phyloP scores from a whole-genome alignment of 371 early-diverging fungal genomes.

The Dichotomocladium elegans region DNA sequence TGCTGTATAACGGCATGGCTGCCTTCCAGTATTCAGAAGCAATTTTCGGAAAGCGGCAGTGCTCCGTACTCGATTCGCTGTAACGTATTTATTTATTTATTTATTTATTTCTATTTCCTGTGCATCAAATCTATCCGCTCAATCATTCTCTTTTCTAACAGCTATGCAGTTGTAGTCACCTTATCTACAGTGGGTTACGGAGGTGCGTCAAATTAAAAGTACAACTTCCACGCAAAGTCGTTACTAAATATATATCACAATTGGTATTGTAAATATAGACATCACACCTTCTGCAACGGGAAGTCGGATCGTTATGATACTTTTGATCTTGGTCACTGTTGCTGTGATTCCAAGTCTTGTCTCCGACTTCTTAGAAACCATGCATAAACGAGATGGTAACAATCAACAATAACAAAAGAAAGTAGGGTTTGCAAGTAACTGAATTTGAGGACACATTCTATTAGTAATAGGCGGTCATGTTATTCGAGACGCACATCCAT shows the following conservation, averaged over 20 bases:
- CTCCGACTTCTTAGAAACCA: slow-evolving; percentile 52
- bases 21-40: slow-evolving; percentile 70
- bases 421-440: too few species aligned
- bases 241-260: background rate
- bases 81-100: slow-evolving; percentile 9
- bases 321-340: slow-evolving; percentile 64
- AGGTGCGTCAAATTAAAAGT: slow-evolving; percentile 21
- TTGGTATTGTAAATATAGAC: slow-evolving; percentile 28
- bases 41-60: slow-evolving; percentile 46
- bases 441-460: background rate
- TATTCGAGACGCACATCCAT: slow-evolving; percentile 40
- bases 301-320: slow-evolving; percentile 64
- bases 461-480: slow-evolving; percentile 42
- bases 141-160: background rate
- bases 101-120: background rate
- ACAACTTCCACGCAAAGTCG: background rate
- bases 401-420: too few species aligned
- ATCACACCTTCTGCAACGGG: slow-evolving; percentile 61
- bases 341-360: slow-evolving; percentile 61
- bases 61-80: slow-evolving; percentile 47
- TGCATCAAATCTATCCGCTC: background rate
- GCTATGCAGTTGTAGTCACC: slow-evolving; percentile 63
- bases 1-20: slow-evolving; percentile 72
- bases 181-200: slow-evolving; percentile 82
- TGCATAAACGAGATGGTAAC: slow-evolving; percentile 48